phyloP scores from a whole-genome alignment of 1,284 basidiomycete species.

The Ceratobasidium sp. region DNA sequence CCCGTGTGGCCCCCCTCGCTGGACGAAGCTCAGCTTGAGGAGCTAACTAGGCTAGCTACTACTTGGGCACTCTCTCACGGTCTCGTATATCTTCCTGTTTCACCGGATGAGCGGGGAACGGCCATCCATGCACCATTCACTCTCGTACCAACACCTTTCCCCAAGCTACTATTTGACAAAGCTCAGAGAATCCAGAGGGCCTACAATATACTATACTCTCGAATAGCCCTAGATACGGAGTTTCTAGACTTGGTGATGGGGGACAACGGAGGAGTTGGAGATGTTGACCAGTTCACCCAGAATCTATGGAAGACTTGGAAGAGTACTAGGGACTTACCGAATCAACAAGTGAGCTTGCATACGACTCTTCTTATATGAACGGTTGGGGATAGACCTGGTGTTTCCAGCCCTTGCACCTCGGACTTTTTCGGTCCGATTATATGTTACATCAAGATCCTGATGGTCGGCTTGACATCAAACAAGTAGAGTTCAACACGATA shows the following conservation, averaged over 20 bases:
- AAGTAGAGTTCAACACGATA: conserved; percentile 99
- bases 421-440: conserved; percentile 97
- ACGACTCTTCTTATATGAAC: not conserved
- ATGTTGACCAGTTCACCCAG: conserved; percentile 89
- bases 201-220: conserved; percentile 90
- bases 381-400: not conserved
- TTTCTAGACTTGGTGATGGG: conserved; percentile 91
- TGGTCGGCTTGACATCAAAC: conserved; percentile 71
- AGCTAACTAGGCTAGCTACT: conserved; percentile 59
- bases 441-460: conserved; percentile 75
- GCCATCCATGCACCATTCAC: conserved; percentile 91
- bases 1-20: conserved; percentile 61
- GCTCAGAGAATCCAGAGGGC: conserved; percentile 77
- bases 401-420: conserved; percentile 82
- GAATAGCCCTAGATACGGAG: conserved; percentile 80
- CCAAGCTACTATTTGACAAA: conserved; percentile 75
- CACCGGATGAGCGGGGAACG: conserved; percentile 55
- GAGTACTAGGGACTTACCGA: conserved; percentile 65
- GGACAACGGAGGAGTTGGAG: conserved; percentile 75
- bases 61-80: conserved; percentile 66
- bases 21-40: conserved; percentile 54
- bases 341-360: conserved; percentile 40
- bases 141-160: conserved; percentile 89
- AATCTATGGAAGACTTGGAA: conserved; percentile 91
- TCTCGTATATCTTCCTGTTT: conserved; percentile 60